These are phyloP conservation scores for Fusarium phyllophilum DNA, from an alignment of 2,329 filamentous ascomycete species.

Conservation along the genomic window DNA sequence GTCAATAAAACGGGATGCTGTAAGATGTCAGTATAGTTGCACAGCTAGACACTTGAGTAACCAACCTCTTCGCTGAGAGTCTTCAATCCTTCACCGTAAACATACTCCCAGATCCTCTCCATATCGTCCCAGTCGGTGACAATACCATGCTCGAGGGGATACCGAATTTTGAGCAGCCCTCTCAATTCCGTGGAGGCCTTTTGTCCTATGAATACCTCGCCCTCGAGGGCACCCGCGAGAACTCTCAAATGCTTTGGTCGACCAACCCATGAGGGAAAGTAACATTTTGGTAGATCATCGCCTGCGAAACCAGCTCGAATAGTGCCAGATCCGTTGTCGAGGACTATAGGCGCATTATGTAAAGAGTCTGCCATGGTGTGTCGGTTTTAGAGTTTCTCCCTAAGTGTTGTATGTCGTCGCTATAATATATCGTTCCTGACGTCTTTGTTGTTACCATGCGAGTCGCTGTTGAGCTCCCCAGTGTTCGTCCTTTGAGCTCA, in stretches of 20 bases:
- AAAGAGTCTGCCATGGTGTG: conserved; percentile 69
- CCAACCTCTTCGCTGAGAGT: conserved; percentile 93
- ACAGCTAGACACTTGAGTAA: not conserved
- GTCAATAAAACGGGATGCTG: conserved; percentile 93
- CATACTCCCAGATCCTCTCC: conserved; percentile 99
- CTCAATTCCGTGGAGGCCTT: conserved; percentile 87
- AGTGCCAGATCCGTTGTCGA: conserved; percentile 98
- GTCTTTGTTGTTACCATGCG: conserved; percentile 29
- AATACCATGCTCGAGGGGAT: conserved; percentile 96
- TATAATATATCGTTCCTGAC: conserved; percentile 33
- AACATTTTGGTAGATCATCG: conserved; percentile 94
- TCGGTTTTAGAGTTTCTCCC: conserved; percentile 3
- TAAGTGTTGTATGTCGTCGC: conserved; percentile 16
- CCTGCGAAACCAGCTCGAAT: conserved; percentile 97
- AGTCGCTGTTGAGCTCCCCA: conserved; percentile 33
- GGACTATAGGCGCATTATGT: conserved; percentile 97
- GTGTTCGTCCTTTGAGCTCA: conserved; percentile 30
- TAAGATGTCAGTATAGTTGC: conserved; percentile 28
- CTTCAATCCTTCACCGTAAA: conserved; percentile 95
- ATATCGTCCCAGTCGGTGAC: conserved; percentile 99
- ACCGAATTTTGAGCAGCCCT: conserved; percentile 93
- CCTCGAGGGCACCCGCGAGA: conserved; percentile 94
- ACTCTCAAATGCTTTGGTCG: conserved; percentile 95
- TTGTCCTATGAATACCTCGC: conserved; percentile 95
- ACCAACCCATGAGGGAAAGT: conserved; percentile 96